Evolutionary conservation across 202 grass and related monocot species (phyloP), one percentile per base, ranked within the genome.

Genomic region (Eragrostis tef): DNA sequence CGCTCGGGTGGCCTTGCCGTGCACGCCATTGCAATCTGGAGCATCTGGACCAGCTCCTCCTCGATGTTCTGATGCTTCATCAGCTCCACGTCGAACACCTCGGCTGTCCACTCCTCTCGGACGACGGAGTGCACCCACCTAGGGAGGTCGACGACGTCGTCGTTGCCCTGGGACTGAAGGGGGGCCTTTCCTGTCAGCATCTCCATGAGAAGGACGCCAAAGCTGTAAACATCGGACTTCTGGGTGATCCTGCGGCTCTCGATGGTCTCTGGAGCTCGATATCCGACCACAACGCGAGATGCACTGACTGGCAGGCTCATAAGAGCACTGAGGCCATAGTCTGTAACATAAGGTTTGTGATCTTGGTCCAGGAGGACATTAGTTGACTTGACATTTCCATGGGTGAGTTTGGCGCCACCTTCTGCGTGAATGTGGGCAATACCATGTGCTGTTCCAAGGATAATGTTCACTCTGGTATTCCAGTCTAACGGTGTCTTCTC

Each of bases 81-180:
- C 68, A 98, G 79, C 80, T 95, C 96, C 7, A 81, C 36, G 42
- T 98, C 96, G 13, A 98, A 98, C 64, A 98, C 96, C 74, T 98
- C 92, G 0, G 96, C 92, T 5, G 96, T 99, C 96, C 96, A 99
- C 70, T 99, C 96, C 85, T 99, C 96, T 66, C 90, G 81, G 76
- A 98, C 96, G 24, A 98, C 96, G 0, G 96, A 98, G 17, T 95
- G 96, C 36, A 99, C 92, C 96, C 96, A 99, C 51, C 87, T 85
- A 7, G 90, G 90, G 16, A 99, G 88, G 56, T 98, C 96, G 0
- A 84, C 90, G 0, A 95, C 84, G 7, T 99, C 89, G 44, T 99
- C 92, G 19, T 84, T 92, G 16, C 96, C 96, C 46, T 99, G 96
- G 0, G 92, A 91, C 56, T 94, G 96, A 0, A 99, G 83, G 2